These are phyloP conservation scores for Ascochyta pisi DNA, from an alignment of 2,329 filamentous ascomycete genomes.

Conservation along the genomic window DNA sequence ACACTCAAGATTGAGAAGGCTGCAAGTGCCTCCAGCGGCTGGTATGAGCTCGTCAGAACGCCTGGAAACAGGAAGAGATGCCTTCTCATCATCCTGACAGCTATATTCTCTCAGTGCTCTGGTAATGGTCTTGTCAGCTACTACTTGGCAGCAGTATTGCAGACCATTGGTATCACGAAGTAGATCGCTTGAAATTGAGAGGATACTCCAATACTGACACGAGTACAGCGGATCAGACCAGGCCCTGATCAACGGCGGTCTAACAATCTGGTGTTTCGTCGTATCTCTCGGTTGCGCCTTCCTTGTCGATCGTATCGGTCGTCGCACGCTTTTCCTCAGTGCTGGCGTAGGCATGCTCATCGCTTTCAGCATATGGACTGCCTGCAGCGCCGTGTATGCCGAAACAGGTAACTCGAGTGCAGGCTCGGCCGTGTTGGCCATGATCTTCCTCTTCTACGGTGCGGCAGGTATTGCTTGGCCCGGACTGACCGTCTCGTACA, in stretches of 20 bases:
- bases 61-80: slow-evolving; percentile 26
- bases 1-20: slow-evolving; percentile 22
- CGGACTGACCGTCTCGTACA: slow-evolving; percentile 60
- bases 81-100: slow-evolving; percentile 22
- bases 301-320: slow-evolving; percentile 41
- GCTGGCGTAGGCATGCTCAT: slow-evolving; percentile 44
- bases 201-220: neutral
- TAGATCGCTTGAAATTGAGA: neutral
- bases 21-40: slow-evolving; percentile 18
- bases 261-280: slow-evolving; percentile 69
- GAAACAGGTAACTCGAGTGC: slow-evolving; percentile 22
- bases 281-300: slow-evolving; percentile 53
- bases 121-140: slow-evolving; percentile 26
- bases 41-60: slow-evolving; percentile 25
- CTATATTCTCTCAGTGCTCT: slow-evolving; percentile 26
- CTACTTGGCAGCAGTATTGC: slow-evolving; percentile 21
- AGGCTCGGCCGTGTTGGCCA: slow-evolving; percentile 56
- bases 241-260: slow-evolving; percentile 53
- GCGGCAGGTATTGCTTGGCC: slow-evolving; percentile 48
- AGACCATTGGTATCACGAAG: slow-evolving; percentile 31
- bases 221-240: slow-evolving; percentile 40
- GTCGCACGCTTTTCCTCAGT: slow-evolving; percentile 42
- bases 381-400: slow-evolving; percentile 26
- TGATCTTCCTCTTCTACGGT: slow-evolving; percentile 57
- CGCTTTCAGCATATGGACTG: slow-evolving; percentile 42